phyloP scores from a whole-genome alignment of 2,329 filamentous ascomycete genomes.

The Aurifilum marmelostoma region DNA sequence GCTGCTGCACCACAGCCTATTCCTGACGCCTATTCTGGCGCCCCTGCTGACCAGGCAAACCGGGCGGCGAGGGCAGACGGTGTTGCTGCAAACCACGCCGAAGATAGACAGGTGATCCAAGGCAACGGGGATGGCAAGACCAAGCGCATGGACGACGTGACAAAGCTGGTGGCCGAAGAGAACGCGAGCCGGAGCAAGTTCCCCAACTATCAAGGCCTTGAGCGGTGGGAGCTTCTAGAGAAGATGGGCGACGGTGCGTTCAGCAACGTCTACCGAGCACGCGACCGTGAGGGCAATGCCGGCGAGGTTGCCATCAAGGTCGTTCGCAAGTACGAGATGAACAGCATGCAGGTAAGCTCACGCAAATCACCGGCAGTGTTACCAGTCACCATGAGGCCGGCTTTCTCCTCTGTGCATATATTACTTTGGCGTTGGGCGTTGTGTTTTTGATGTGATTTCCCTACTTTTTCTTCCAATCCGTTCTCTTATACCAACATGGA shows the following conservation, averaged over 20 bases:
- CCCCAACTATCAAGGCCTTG: conserved; percentile 81
- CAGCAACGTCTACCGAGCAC: conserved; percentile 95
- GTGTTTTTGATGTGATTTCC: conserved; percentile 34
- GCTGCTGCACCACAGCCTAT: conserved; percentile 29
- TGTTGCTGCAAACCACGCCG: conserved; percentile 64
- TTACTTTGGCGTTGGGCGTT: conserved; percentile 31
- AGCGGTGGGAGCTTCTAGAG: conserved; percentile 83
- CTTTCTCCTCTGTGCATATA: conserved; percentile 34
- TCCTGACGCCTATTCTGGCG: conserved; percentile 64
- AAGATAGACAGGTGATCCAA: conserved; percentile 60
- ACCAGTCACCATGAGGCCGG: conserved; percentile 22
- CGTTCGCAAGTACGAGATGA: conserved; percentile 98
- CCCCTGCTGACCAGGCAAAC: conserved; percentile 61
- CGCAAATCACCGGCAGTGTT: conserved; percentile 19
- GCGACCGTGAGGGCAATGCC: conserved; percentile 70
- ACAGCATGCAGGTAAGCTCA: conserved; percentile 90
- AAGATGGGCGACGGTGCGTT: conserved; percentile 99
- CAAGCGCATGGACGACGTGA: conserved; percentile 64
- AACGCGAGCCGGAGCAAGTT: conserved; percentile 84
- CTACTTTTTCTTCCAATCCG: conserved; percentile 25
- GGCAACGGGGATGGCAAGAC: conserved; percentile 41
- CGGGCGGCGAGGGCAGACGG: conserved; percentile 70
- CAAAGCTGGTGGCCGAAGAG: conserved; percentile 89
- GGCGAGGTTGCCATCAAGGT: conserved; percentile 96
- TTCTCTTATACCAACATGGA: conserved; percentile 57